phyloP scores from a whole-genome alignment of 1,139 yeast genomes.

The Hemisphaericaspora xylanilytica region DNA sequence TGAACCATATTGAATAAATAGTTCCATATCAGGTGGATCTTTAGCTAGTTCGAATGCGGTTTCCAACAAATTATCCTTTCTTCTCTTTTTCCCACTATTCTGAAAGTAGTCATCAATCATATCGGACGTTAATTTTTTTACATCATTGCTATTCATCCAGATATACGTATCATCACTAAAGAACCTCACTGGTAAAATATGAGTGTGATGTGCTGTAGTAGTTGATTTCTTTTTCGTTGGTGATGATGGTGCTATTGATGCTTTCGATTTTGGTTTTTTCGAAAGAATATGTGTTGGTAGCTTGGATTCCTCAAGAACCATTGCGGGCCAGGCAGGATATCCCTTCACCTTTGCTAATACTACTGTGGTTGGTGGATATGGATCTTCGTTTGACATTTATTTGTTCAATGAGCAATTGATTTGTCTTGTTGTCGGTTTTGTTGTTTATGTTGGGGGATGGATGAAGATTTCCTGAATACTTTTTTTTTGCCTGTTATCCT shows the following conservation, averaged over 20 bases:
- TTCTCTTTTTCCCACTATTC: slow-evolving; percentile 22
- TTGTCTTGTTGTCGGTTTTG: too few relatives aligned
- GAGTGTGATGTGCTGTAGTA: slow-evolving; percentile 17
- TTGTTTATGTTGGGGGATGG: too few relatives aligned
- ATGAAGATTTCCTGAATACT: too few relatives aligned
- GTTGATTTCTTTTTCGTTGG: slow-evolving; percentile 18
- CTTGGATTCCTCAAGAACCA: slow-evolving; percentile 58
- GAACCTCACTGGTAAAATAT: slow-evolving; percentile 51
- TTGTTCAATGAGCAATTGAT: too few relatives aligned
- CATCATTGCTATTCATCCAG: slow-evolving; percentile 52
- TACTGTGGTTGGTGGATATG: slow-evolving; percentile 29
- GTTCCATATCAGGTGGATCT: slow-evolving; percentile 44
- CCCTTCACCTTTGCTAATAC: slow-evolving; percentile 77
- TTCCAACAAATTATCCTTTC: slow-evolving; percentile 37
- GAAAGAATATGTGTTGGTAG: slow-evolving; percentile 53
- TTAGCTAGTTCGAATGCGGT: slow-evolving; percentile 41
- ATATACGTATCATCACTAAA: slow-evolving; percentile 66
- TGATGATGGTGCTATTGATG: slow-evolving; percentile 17
- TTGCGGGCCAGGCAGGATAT: slow-evolving; percentile 81
- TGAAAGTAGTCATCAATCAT: slow-evolving; percentile 30
- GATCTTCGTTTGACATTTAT: slow-evolving; percentile 5
- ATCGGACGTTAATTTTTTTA: slow-evolving; percentile 28
- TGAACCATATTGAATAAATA: slow-evolving; percentile 44
- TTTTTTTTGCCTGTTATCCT: not conserved
- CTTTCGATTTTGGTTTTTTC: slow-evolving; percentile 45